Base-by-base conservation (phyloP, 768 basidiomycete species). In the Leccinum subtestaceum region DNA sequence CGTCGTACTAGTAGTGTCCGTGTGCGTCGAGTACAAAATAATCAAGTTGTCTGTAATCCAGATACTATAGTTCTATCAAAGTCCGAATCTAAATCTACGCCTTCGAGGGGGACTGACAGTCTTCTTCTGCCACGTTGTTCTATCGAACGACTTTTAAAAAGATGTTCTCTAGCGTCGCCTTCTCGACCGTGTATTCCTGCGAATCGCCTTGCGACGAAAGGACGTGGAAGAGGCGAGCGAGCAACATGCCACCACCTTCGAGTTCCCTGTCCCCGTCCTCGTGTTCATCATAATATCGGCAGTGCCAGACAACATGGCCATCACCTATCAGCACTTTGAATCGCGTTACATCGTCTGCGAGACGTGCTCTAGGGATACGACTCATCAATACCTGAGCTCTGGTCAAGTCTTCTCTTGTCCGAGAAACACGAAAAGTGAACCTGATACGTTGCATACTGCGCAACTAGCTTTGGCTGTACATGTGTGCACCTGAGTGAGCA, bases 81-180 rank as follows among this genome's bases (percentile, higher is more conserved):
- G 43, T 62, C 56, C 54, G 52, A 49, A 53, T 38, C 32, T 29
- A 58, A 25, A 54, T 53, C 57, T 51, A n/a, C 61, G 58, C 48
- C 56, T 56, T 25, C 51, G 51, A 36, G 58, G 46, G 10, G 21
- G 55, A 21, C 21, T 21, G 21, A 21, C 21, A 21, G 21, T 80
- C 79, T 61, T 80, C 76, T 65, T 88, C 86, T 12, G 70, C 63
- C 2, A 85, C 81, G 63, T 84, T 75, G 55, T 87, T 84, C 63
- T 81, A 82, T 58, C 85, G 73, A 58, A 87, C 86, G 19, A 88
- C 85, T 67, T 87, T 86, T 63, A 89, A 67, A 72, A 90, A 90
- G 15, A 87, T 84, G 63, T 84, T 89, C 71, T 90, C 88, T 60
- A 89, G 63, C 5, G 84, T 84, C 9, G 85, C 83, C 56, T 82